These are phyloP conservation scores for Yamadazyma diddensiae DNA, from an alignment of 1,139 yeast species.

Conservation along the genomic window DNA sequence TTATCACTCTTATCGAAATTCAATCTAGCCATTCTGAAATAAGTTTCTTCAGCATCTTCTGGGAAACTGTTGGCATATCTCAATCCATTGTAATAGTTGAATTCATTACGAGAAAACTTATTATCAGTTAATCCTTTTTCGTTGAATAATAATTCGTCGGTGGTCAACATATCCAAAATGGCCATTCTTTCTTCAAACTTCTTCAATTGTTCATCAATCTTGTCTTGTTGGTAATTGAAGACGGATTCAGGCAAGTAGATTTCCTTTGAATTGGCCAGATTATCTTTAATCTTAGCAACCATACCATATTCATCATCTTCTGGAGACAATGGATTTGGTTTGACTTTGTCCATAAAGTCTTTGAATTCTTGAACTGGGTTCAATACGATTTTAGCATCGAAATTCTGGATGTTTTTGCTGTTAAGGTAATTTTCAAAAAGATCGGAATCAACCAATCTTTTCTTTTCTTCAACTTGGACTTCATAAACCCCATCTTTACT, in stretches of 20 bases:
- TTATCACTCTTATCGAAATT: constrained; percentile 20
- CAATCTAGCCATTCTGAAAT: constrained; percentile 34
- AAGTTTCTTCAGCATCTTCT: constrained; percentile 25
- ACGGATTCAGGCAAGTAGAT: constrained; percentile 18
- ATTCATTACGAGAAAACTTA: constrained; percentile 20
- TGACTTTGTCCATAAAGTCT: constrained; percentile 14
- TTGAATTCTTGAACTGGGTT: constrained; percentile 22
- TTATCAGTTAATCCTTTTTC: constrained; percentile 14
- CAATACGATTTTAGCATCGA: constrained; percentile 14
- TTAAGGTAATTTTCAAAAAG: constrained; percentile 22
- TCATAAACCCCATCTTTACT: constrained; percentile 35
- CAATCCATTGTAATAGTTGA: constrained; percentile 26
- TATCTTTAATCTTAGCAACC: constrained; percentile 19
- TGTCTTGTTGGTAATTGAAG: constrained; percentile 21
- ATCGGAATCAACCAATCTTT: constrained; percentile 21
- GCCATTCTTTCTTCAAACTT: constrained; percentile 17
- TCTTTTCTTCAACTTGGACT: constrained; percentile 21
- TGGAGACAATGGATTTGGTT: constrained; percentile 16
- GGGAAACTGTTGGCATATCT: constrained; percentile 19
- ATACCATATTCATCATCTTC: constrained; percentile 22
- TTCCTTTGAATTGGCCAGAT: constrained; percentile 16
- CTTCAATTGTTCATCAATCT: constrained; percentile 19
- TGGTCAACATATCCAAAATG: constrained; percentile 14
- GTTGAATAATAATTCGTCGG: constrained; percentile 20
- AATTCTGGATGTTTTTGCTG: constrained; percentile 16